Evolutionary conservation across 805 yeast species (phyloP), one percentile per base, ranked within the genome.

Genomic region (Wickerhamiella bombiphila): DNA sequence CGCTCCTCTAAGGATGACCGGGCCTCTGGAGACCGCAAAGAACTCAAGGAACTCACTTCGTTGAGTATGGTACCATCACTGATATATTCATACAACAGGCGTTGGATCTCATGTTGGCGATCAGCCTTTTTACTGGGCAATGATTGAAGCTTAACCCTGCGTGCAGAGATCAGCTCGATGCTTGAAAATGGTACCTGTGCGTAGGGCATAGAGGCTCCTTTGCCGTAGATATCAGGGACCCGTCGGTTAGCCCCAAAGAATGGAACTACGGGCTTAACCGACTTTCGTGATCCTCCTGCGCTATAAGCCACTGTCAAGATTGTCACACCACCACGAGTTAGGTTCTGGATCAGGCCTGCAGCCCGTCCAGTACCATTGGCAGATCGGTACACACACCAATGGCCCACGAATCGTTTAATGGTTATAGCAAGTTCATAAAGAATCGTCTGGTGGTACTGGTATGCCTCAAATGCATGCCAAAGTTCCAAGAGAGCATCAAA

Each of bases 131-230:
- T 9, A 13, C 11, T 24, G 11, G 26, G 26, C 11, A 24, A 13
- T 24, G 13, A 24, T 13, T 24, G 26, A 9, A 24, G 26, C 20
- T 14, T 15, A 6, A 29, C n/a, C 16, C 24, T 14, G 30, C 22
- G 21, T 7, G 14, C 7, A 22, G 39, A 36, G n/a, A 36, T 36
- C 16, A 36, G 32, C 20, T 29, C 34, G n/a, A 36, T 36, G 13
- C 22, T 24, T 29, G 39, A 22, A 7, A 29, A 17, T 4, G 32
- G 34, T 20, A 36, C 39, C 15, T 21, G 34, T 5, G 11, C 16
- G 34, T 24, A 24, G 26, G 13, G 13, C 26, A 24, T 9, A 9
- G 9, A 9, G 9, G 26, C 9, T 9, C 26, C 26, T 24, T 9
- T 9, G 13, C 13, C 13, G n/a, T n/a, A n/a, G n/a, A n/a, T n/a